Evolutionary conservation across 441 rosid species (phyloP).

Genomic region (Sinapis alba): DNA sequence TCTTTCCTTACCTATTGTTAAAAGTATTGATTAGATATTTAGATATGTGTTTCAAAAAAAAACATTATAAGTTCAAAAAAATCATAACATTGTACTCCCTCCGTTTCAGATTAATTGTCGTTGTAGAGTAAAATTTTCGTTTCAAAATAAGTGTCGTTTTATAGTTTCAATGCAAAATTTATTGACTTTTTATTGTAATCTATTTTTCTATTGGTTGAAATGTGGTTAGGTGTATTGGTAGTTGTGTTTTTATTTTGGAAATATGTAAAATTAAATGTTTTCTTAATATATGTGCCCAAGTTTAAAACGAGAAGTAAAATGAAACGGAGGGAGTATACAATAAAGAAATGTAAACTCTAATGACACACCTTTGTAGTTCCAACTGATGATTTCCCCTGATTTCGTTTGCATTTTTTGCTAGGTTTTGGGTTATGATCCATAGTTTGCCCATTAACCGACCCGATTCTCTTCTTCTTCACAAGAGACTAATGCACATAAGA

Average conservation of each 20-base stretch:
- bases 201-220: too few relatives aligned
- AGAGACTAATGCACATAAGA: neutral
- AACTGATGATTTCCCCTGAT: conserved; percentile 46
- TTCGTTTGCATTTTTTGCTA: conserved; percentile 50
- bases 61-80: conserved; percentile 2
- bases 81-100: neutral
- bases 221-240: too few relatives aligned
- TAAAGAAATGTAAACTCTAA: neutral
- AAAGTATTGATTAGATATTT: neutral
- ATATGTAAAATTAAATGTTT: too few relatives aligned
- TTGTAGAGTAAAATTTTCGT: too few relatives aligned
- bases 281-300: too few relatives aligned
- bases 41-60: neutral
- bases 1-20: conserved; percentile 56
- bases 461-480: conserved; percentile 55
- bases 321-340: too few relatives aligned
- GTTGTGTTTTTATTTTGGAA: too few relatives aligned
- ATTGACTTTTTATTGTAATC: too few relatives aligned
- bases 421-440: conserved; percentile 39
- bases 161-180: too few relatives aligned
- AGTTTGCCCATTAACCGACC: conserved; percentile 26
- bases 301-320: too few relatives aligned
- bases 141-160: too few relatives aligned
- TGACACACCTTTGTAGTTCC: conserved; percentile 50
- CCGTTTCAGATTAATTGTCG: too few relatives aligned